Conservation (phyloP, 2,329 filamentous ascomycete species). For the Pestalotiopsis sp. region DNA sequence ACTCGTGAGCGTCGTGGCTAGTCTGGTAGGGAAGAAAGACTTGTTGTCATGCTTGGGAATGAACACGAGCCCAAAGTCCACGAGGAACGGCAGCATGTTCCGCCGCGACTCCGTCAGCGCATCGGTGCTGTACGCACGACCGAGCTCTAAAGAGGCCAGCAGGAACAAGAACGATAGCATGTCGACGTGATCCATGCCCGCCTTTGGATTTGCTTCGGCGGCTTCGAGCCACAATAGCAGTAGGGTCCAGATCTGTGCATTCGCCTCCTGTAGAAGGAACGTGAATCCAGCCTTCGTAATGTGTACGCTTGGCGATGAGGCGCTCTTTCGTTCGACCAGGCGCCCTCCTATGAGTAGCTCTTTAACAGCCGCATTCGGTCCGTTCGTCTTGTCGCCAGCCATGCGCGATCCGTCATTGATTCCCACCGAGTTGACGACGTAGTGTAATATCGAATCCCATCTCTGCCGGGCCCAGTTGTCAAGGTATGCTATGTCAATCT, state of each 20-base stretch:
- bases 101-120: slow-evolving; percentile 80
- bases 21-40: slow-evolving; percentile 85
- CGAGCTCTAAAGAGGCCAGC: slow-evolving; percentile 89
- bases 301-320: slow-evolving; percentile 50
- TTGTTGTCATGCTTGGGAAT: slow-evolving; percentile 58
- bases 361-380: slow-evolving; percentile 79
- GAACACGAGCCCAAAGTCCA: slow-evolving; percentile 92
- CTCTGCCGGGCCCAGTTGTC: slow-evolving; percentile 85
- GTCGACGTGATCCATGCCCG: slow-evolving; percentile 85
- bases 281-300: slow-evolving; percentile 95
- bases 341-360: slow-evolving; percentile 79
- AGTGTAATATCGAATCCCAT: slow-evolving; percentile 96
- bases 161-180: slow-evolving; percentile 96
- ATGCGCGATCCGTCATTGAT: slow-evolving; percentile 36
- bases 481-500: slow-evolving; percentile 72
- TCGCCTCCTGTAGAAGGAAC: slow-evolving; percentile 91
- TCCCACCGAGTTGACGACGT: slow-evolving; percentile 81
- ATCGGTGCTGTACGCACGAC: slow-evolving; percentile 85
- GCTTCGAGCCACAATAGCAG: slow-evolving; percentile 92
- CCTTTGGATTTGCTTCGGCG: slow-evolving; percentile 54
- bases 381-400: slow-evolving; percentile 43
- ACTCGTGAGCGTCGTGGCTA: slow-evolving; percentile 90
- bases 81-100: slow-evolving; percentile 87
- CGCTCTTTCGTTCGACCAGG: slow-evolving; percentile 66
- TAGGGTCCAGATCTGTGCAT: slow-evolving; percentile 95